Evolutionary conservation across 768 basidiomycete species (phyloP).

Genomic region (Tulasnella sp.): DNA sequence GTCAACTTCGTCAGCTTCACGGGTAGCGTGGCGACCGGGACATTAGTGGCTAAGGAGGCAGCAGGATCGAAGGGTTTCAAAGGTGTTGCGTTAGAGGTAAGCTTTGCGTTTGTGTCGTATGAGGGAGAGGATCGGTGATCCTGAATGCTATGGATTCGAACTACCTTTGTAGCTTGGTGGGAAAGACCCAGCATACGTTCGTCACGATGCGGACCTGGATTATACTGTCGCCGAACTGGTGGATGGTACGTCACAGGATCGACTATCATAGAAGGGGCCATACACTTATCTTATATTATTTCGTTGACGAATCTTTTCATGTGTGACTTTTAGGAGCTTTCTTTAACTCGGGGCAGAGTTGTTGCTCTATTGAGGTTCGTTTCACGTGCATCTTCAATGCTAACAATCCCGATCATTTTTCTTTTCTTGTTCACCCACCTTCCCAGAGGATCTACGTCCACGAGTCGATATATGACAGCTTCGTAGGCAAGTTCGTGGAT

Average conservation of each 20-base stretch:
- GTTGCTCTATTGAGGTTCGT: slow-evolving; percentile 79
- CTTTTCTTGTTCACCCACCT: background rate
- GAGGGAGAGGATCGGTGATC: background rate
- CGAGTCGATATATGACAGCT: slow-evolving; percentile 65
- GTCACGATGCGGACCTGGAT: slow-evolving; percentile 71
- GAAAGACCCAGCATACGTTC: slow-evolving; percentile 95
- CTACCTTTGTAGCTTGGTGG: slow-evolving; percentile 62
- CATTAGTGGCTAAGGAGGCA: slow-evolving; percentile 61
- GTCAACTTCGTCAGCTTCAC: slow-evolving; percentile 88
- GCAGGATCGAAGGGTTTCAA: slow-evolving; percentile 62
- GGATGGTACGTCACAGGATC: slow-evolving; percentile 48
- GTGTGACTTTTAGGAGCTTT: slow-evolving; percentile 51
- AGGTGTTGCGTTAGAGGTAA: slow-evolving; percentile 74
- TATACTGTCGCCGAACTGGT: slow-evolving; percentile 81
- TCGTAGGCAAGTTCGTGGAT: slow-evolving; percentile 63
- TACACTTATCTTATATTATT: slow-evolving; percentile 2
- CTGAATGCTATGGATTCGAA: background rate
- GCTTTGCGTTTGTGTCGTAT: slow-evolving; percentile 6
- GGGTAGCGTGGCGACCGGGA: slow-evolving; percentile 72
- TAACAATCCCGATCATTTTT: background rate
- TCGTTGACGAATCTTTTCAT: background rate
- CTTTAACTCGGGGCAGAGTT: slow-evolving; percentile 97
- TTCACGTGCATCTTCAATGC: too few relatives aligned
- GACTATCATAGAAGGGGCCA: background rate
- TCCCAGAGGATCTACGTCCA: slow-evolving; percentile 86